Base-by-base conservation (phyloP, 2,329 filamentous ascomycete genomes). In the Trichoderma citrinoviride region DNA sequence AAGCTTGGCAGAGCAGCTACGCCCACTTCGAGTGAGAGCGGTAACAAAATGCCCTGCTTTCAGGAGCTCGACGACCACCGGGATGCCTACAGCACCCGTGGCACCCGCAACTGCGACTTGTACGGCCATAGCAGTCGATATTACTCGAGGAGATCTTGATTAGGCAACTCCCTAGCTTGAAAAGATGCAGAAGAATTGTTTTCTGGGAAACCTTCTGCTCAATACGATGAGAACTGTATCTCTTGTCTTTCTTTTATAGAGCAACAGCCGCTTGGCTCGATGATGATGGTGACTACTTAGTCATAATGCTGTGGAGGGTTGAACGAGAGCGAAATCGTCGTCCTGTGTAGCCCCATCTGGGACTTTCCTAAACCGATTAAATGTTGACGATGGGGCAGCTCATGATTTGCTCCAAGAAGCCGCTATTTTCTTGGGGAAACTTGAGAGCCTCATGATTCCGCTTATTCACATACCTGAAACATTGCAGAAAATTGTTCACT, bases 311-410 rank as follows among this genome's bases (percentile, higher is more conserved):
- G 19, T 37, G 29, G 33, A 37, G 10, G 2, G 8, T n/a, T 15
- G 17, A 5, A 44, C 17, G n/a, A 44, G 6, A 25, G 23, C 27
- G n/a, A n/a, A 21, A n/a, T 23, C 10, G 7, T 29, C 3, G 23
- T 17, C 15, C 40, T n/a, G 19, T 19, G 23, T 7, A 23, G 14
- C 5, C 17, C 14, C 17, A 14, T 29, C 14, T 14, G 14, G 54
- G 54, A 57, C 40, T 57, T 57, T 57, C 54, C 54, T 47, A 57
- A 56, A 46, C 17, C 10, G 27, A 57, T 33, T 33, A 46, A 23
- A 19, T 46, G 40, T 43, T 43, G 53, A 56, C 53, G 37, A 29
- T 6, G 23, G 12, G 44, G 21, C 7, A 46, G 41, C 21, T 33
- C 7, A n/a, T 29, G 29, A 54, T 37, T 54, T 17, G 29, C n/a